Evolutionary conservation across 169 alveolate species (phyloP), one percentile per base, ranked within the genome.

Genomic region (Babesia caballi): DNA sequence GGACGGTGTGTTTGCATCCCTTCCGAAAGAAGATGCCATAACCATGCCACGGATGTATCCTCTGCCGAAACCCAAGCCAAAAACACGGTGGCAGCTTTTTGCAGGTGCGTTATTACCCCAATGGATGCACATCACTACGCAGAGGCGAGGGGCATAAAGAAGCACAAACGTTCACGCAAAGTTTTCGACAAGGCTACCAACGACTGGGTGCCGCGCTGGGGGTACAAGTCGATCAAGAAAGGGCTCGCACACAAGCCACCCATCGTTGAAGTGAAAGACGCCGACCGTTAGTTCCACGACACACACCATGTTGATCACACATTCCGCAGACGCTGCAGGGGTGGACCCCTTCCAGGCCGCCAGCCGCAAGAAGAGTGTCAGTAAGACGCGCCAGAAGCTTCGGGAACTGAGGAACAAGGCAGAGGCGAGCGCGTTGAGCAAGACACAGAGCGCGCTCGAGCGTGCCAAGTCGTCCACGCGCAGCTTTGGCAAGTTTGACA

Each of bases 151-250:
- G 91, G 93, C 40, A 89, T 89, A 25, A 63, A 49, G 70, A 89
- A 89, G 83, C 67, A 69, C 58, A 87, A 88, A 61, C 73, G 92
- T 9, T 74, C 90, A 4, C 74, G 92, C 17, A 54, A 72, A 40
- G 92, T 89, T 3, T 89, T 84, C 73, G 91, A 77, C 56, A 88
- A 83, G 51, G 46, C 58, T 1, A 50, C 44, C 36, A 59, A 68
- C 54, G 94, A 88, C 49, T 89, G 94, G 94, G 91, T 85, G 8
- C 92, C 94, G 23, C 82, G 94, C 17, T 89, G 94, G 94, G 94
- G 94, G 2, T 73, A 74, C 53, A 83, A 77, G 33, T 65, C 91
- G 35, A 36, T 69, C 9, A 83, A 76, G 73, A 81, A 81, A 44
- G 60, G 75, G 32, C 42, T 23, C 11, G 50, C 44, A 19, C 49